phyloP scores from a whole-genome alignment of 2,329 filamentous ascomycete species.

The Lachnellula subtilissima region DNA sequence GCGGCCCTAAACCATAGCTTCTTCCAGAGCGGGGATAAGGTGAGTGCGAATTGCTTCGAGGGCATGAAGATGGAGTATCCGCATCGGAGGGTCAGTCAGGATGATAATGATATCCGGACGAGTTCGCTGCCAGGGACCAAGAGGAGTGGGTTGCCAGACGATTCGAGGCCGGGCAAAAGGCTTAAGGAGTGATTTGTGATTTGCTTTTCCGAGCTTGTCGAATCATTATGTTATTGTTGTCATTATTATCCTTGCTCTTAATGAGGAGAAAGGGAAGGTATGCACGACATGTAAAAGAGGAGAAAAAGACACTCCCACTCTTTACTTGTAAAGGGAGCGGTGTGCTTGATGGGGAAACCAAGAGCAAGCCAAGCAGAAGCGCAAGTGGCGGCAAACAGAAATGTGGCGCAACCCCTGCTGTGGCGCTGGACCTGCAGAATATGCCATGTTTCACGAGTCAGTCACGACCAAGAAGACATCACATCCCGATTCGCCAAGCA shows the following conservation, averaged over 20 bases:
- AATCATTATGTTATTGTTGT: too few species aligned
- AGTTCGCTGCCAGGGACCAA: slow-evolving; percentile 88
- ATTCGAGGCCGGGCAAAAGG: slow-evolving; percentile 59
- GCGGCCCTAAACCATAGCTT: slow-evolving; percentile 88
- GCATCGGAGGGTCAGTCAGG: slow-evolving; percentile 81
- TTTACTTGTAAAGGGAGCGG: too few species aligned
- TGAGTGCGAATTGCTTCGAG: slow-evolving; percentile 84
- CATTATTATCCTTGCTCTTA: too few species aligned
- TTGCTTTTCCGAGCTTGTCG: too few species aligned
- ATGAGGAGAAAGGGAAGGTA: background rate
- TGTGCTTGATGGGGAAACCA: too few species aligned
- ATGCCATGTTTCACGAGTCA: too few species aligned
- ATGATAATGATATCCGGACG: slow-evolving; percentile 94
- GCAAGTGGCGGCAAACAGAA: too few species aligned
- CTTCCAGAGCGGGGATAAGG: slow-evolving; percentile 65
- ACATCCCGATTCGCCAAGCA: too few species aligned
- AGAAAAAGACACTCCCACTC: background rate
- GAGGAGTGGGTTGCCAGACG: slow-evolving; percentile 78
- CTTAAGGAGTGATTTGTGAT: slow-evolving; percentile 46
- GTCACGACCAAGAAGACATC: too few species aligned
- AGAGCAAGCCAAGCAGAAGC: too few species aligned
- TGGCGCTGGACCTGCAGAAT: too few species aligned
- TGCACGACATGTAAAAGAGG: background rate
- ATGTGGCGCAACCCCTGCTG: too few species aligned
- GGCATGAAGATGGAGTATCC: slow-evolving; percentile 86